A percentile compares a stretch with the other conserved stretches of the same genome.
phyloP scores from a whole-genome alignment of 805 yeast species.

The Millerozyma acaciae region DNA sequence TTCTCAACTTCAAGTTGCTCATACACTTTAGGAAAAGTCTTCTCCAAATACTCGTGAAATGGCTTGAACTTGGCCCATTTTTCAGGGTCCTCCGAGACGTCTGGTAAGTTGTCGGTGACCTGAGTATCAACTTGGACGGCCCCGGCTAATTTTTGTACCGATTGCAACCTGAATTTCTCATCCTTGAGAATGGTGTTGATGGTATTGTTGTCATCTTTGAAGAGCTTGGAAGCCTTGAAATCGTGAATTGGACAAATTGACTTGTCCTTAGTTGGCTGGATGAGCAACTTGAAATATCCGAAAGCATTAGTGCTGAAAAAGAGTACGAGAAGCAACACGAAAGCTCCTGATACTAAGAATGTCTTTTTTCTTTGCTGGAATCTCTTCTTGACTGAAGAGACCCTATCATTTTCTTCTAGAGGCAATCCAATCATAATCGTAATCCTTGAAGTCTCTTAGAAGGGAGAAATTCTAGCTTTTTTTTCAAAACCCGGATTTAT shows the following conservation, averaged over 20 bases:
- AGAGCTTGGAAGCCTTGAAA: conserved; percentile 23
- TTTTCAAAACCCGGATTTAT: no score
- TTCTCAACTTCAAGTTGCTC: conserved; percentile 45
- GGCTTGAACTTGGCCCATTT: conserved; percentile 36
- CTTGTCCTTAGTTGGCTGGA: conserved; percentile 12
- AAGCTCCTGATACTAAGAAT: conserved; percentile 1
- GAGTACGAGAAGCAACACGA: conserved; percentile 8
- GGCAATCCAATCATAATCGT: conserved; percentile 10
- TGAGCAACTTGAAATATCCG: conserved; percentile 12
- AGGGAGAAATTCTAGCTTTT: no score
- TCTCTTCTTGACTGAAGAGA: conserved; percentile 1
- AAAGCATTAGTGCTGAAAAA: conserved; percentile 15
- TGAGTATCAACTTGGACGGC: conserved; percentile 67
- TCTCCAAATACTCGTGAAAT: conserved; percentile 51
- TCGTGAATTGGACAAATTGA: conserved; percentile 24
- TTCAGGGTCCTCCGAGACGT: conserved; percentile 47
- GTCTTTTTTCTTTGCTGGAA: conserved; percentile 2
- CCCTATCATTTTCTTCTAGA: conserved; percentile 1
- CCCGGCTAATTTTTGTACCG: conserved; percentile 45
- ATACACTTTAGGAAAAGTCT: conserved; percentile 53
- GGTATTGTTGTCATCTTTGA: conserved; percentile 26
- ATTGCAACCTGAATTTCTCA: conserved; percentile 21
- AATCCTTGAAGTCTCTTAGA: no score
- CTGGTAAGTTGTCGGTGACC: conserved; percentile 48
- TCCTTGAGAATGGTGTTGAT: conserved; percentile 24